Base-by-base conservation (phyloP, 805 yeast genomes). In the Candida methanosorbosa region DNA sequence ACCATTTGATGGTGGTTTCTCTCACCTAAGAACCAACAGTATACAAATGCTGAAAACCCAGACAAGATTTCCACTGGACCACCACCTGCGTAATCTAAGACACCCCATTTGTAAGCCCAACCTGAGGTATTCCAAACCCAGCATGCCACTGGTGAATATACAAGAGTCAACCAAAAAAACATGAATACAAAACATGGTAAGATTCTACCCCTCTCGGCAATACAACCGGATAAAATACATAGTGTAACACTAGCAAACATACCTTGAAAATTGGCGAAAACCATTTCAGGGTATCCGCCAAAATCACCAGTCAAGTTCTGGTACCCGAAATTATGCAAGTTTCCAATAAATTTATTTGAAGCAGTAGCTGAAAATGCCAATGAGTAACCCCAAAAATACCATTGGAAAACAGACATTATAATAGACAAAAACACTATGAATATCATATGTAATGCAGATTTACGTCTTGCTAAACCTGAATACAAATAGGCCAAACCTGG, bases 381-480 rank as follows among this genome's bases (percentile, higher is more conserved):
- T 0, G 96, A 85, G 55, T 85, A 88, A n/a, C 96, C 97, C 96
- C 97, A 92, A 54, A 90, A 86, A 58, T 87, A 90, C 97, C 97
- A 90, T 54, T 87, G 95, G 52, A 87, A 75, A 35, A 75, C 68
- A 2, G 82, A 86, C 7, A 86, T 75, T 43, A 81, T 68, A 5
- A 83, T 76, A 5, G 86, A 72, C 70, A 79, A 72, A 27, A 85
- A 54, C n/a, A 75, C 76, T 8, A 80, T 75, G 82, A 94, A 85
- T 21, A 87, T 77, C 72, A 85, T 72, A 14, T 90, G 79, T 30
- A 87, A 64, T 0, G 96, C 95, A n/a, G 86, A 77, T 56, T 87
- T 87, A 50, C 96, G 65, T 52, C 96, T 66, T 11, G 95, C 90
- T 41, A 88, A 66, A 13, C 97, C 98, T 9, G 95, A 80, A 57